Evolutionary conservation across 2,329 filamentous ascomycete species (phyloP).

Genomic region (Calycina marina): DNA sequence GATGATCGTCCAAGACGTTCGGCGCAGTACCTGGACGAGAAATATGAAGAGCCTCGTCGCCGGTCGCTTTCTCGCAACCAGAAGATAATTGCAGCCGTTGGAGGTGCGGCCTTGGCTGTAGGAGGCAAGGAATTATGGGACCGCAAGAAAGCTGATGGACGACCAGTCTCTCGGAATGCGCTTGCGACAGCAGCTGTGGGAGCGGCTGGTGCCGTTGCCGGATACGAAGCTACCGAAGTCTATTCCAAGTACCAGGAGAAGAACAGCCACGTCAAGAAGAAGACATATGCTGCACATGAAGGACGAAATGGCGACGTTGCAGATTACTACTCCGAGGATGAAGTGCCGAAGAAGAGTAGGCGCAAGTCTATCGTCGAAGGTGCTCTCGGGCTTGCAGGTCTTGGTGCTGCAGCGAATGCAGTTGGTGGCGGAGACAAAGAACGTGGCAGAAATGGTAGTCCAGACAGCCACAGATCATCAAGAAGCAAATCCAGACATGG

Average conservation of each 20-base stretch:
- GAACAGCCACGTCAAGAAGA: constrained; percentile 28
- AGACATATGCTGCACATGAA: constrained; percentile 36
- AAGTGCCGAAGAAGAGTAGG: constrained; percentile 36
- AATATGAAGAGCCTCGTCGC: constrained; percentile 38
- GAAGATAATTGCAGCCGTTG: constrained; percentile 51
- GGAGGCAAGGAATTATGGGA: constrained; percentile 54
- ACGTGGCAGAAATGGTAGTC: constrained; percentile 25
- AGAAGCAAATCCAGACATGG: constrained; percentile 39
- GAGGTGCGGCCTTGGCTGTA: constrained; percentile 47
- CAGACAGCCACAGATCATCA: constrained; percentile 27
- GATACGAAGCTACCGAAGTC: constrained; percentile 46
- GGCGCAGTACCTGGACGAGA: no score
- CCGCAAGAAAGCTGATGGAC: constrained; percentile 36
- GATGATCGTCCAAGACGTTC: constrained; percentile 31
- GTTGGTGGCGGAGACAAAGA: constrained; percentile 33
- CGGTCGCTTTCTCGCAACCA: constrained; percentile 46
- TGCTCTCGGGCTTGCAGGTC: constrained; percentile 44
- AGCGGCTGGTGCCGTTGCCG: constrained; percentile 48
- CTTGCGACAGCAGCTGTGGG: constrained; percentile 46
- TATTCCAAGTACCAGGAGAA: constrained; percentile 39
- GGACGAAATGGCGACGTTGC: constrained; percentile 36
- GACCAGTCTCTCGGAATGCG: constrained; percentile 39
- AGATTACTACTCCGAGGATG: constrained; percentile 45
- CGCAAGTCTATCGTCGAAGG: constrained; percentile 51
- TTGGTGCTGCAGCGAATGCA: constrained; percentile 46